Conservation (phyloP, 495 filamentous ascomycete species). For the Immersiella caudata region DNA sequence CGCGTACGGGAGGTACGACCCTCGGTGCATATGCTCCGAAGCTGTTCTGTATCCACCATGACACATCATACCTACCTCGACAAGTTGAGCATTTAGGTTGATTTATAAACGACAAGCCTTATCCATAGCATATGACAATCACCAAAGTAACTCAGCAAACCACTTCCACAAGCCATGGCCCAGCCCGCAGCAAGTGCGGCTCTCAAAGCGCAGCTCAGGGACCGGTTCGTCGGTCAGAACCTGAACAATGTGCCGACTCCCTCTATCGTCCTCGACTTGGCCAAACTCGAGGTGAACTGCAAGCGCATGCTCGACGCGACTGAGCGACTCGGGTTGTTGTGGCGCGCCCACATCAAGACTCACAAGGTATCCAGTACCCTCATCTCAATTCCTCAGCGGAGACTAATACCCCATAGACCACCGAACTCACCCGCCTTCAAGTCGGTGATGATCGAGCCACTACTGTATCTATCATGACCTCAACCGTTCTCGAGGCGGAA, state of each 20-base stretch:
- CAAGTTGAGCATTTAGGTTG: too few relatives aligned
- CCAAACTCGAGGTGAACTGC: constrained; percentile 71
- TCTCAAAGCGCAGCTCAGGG: constrained; percentile 47
- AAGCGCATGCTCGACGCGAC: constrained; percentile 70
- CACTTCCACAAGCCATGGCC: background rate
- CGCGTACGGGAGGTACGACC: background rate
- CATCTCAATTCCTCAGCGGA: background rate
- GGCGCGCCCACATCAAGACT: constrained; percentile 83
- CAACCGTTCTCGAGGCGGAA: constrained; percentile 77
- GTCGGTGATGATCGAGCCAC: constrained; percentile 56
- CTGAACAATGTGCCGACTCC: constrained; percentile 67
- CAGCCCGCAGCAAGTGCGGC: constrained; percentile 5
- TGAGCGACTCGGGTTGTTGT: constrained; percentile 61
- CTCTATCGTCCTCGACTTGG: constrained; percentile 68
- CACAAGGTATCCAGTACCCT: constrained; percentile 68
- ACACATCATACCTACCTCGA: background rate
- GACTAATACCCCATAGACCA: constrained; percentile 46
- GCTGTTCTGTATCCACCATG: background rate
- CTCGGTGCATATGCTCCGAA: background rate
- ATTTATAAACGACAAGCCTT: background rate
- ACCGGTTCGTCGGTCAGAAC: constrained; percentile 62
- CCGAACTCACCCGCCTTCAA: constrained; percentile 73
- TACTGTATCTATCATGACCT: constrained; percentile 71
- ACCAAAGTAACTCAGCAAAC: background rate
- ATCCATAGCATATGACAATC: background rate